phyloP scores from a whole-genome alignment of 1,139 yeast genomes.

The Taiozyma sp. region DNA sequence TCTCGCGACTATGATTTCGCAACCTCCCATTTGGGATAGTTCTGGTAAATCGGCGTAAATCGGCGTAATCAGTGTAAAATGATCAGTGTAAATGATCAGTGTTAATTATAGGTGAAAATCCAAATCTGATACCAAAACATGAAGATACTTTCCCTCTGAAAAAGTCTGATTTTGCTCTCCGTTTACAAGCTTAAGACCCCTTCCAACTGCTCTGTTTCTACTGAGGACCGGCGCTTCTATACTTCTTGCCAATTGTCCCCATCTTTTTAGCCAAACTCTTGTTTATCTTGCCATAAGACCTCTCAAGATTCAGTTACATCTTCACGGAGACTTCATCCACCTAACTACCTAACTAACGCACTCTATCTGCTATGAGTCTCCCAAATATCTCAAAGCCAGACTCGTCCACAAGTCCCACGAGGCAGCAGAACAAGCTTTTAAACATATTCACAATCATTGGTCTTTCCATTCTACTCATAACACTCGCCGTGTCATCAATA shows the following conservation, averaged over 20 bases:
- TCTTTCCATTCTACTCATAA: slow-evolving; percentile 4
- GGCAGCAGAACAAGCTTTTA: background rate
- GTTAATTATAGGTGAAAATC: background rate
- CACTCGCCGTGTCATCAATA: background rate
- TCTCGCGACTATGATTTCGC: background rate
- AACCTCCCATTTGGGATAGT: background rate
- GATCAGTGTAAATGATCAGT: too few species aligned
- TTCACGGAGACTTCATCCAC: background rate
- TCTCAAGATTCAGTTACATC: too few species aligned
- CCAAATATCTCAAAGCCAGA: background rate
- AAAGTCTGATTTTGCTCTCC: background rate
- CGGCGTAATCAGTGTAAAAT: too few species aligned
- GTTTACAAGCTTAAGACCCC: background rate
- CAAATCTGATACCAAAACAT: too few species aligned
- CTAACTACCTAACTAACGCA: background rate
- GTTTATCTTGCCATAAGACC: too few species aligned
- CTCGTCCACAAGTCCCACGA: background rate
- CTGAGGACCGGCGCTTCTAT: background rate
- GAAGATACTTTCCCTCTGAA: too few species aligned
- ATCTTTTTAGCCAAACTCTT: too few species aligned
- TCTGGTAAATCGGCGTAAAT: background rate
- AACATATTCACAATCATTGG: slow-evolving; percentile 6
- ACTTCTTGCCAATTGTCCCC: background rate
- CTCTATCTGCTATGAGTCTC: background rate
- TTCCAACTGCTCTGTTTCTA: background rate